A percentile compares a stretch with the other conserved stretches of the same genome.
phyloP scores from a whole-genome alignment of 139 green algal species.

The Chlorella sp. region DNA sequence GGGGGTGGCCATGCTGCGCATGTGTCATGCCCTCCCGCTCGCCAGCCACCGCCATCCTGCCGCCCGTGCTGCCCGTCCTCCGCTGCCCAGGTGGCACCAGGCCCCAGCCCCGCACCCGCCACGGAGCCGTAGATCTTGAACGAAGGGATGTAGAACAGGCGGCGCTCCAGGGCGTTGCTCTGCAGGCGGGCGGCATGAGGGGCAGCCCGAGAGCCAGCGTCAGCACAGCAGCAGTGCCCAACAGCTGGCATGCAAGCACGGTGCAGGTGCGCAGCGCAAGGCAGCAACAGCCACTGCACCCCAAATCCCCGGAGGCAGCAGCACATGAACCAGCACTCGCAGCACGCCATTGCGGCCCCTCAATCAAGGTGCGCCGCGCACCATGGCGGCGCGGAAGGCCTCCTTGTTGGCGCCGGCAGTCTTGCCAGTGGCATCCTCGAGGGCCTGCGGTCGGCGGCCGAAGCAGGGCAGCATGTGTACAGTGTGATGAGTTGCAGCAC shows the following conservation, averaged over 20 bases:
- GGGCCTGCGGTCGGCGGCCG: constrained; percentile 55
- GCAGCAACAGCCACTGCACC: neutral
- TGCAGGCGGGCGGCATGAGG: constrained; percentile 34
- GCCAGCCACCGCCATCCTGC: too few relatives aligned
- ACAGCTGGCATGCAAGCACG: neutral
- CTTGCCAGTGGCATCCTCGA: constrained; percentile 70
- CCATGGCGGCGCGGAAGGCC: constrained; percentile 78
- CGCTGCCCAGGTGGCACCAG: too few relatives aligned
- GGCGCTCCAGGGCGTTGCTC: constrained; percentile 83
- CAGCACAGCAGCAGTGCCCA: neutral
- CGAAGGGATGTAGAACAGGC: constrained; percentile 96
- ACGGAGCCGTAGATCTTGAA: constrained; percentile 99
- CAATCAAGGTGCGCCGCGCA: constrained; percentile 34
- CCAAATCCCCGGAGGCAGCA: neutral
- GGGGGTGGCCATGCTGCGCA: too few relatives aligned
- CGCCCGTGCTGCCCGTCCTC: too few relatives aligned
- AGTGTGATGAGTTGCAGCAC: too few relatives aligned
- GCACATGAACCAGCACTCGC: neutral
- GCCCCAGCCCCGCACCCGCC: constrained; percentile 29
- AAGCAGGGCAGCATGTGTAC: neutral
- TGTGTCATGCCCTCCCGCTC: too few relatives aligned
- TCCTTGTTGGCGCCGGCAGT: constrained; percentile 74
- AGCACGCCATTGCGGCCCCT: neutral
- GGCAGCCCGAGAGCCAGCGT: neutral
- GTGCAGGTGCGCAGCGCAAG: neutral